Evolutionary conservation across 306 rosid genomes (phyloP), one percentile per base, ranked within the genome.

Genomic region (Abrus precatorius): DNA sequence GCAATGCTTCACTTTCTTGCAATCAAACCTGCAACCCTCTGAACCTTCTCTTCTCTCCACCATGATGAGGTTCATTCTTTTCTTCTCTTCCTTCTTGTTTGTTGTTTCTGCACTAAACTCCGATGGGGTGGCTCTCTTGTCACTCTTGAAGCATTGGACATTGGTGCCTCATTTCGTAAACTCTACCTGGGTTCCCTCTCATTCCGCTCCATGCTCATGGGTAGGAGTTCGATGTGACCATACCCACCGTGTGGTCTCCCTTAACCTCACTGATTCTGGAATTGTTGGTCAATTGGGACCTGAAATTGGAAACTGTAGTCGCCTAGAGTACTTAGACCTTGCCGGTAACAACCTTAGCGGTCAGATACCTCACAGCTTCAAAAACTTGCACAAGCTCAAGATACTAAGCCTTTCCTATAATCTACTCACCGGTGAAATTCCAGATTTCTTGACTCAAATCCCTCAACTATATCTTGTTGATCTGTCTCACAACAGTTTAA

Each of bases 171-270:
- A 86, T 57, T 55, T 84, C 78, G 68, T 91, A 3, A 79, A 55
- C 50, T 86, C 92, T 5, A 70, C 81, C 62, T 95, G 98, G 98
- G 76, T 73, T 72, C 75, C 81, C 11, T 90, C 91, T 53, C 77
- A 89, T 84, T 85, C 92, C 76, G 86, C 88, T 55, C 95, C 97
- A 14, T 95, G 98, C 68, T 85, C 89, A 5, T 95, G 98, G 98
- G 71, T 33, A 0, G 98, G 97, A 72, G 74, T 95, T 28, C 32
- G 71, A 7, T 92, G 98, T 52, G 86, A 89, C 87, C 67, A n/a
- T 53, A 33, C 77, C 65, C 77, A 76, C 71, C 65, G 69, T 76
- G 89, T 92, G 2, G 6, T 87, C 57, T 70, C 89, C 78, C 88
- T 95, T 7, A 84, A 92, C 61, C 87, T 95, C 75, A 44, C 94